Evolutionary conservation across 257 asterid genomes (phyloP).

Genomic region (Gardenia jasminoides): DNA sequence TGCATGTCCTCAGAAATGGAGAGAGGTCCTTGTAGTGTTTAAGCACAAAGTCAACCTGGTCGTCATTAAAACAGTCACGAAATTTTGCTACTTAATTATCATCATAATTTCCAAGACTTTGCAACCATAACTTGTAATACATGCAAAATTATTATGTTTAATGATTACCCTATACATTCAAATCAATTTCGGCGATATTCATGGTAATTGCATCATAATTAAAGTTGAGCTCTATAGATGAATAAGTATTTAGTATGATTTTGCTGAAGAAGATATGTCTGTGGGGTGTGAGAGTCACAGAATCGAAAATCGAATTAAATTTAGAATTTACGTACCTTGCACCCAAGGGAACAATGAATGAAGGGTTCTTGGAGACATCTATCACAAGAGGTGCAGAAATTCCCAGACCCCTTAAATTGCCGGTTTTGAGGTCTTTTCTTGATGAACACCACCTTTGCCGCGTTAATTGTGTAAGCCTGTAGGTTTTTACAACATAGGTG

Average conservation of each 20-base stretch:
- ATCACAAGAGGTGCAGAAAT: slow-evolving; percentile 91
- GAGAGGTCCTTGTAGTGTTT: slow-evolving; percentile 65
- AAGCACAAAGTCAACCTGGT: slow-evolving; percentile 74
- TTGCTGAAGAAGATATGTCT: not conserved
- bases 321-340: slow-evolving; percentile 82
- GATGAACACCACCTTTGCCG: slow-evolving; percentile 80
- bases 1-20: slow-evolving; percentile 78
- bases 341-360: slow-evolving; percentile 88
- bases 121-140: not conserved
- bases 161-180: not conserved
- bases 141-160: not conserved
- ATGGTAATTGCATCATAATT: not conserved
- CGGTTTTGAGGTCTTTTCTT: slow-evolving; percentile 94
- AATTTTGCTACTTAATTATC: not conserved
- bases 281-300: not conserved
- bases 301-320: not conserved
- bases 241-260: not conserved
- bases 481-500: not conserved
- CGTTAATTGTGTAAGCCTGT: slow-evolving; percentile 89
- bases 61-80: not conserved
- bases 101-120: not conserved
- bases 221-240: not conserved
- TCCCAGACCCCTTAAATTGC: slow-evolving; percentile 92
- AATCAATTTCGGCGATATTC: not conserved
- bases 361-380: slow-evolving; percentile 90